phyloP scores from a whole-genome alignment of 2,329 filamentous ascomycete species.

The Pseudocercospora fuligena region DNA sequence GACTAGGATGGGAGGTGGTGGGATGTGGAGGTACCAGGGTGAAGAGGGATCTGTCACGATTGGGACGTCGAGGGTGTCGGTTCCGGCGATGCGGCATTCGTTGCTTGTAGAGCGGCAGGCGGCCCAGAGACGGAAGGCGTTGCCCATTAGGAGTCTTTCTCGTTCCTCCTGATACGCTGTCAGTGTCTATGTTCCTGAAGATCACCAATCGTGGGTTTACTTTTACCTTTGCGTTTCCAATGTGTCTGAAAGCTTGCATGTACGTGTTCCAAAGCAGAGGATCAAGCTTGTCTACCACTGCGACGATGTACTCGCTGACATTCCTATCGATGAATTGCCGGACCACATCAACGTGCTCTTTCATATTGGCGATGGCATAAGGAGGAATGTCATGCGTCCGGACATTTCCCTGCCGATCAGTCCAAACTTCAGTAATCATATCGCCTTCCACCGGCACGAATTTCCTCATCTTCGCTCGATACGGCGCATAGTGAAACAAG shows the following conservation, averaged over 20 bases:
- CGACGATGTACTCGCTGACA: not conserved
- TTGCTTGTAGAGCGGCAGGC: not conserved
- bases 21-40: slow-evolving; percentile 9
- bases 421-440: not conserved
- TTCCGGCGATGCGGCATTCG: not conserved
- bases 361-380: not conserved
- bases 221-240: not conserved
- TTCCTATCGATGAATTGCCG: not conserved
- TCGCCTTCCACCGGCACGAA: not conserved
- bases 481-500: not conserved
- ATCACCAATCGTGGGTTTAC: not conserved
- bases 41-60: slow-evolving; percentile 3
- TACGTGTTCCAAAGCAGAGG: not conserved
- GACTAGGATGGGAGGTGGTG: slow-evolving; percentile 3
- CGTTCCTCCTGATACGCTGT: not conserved
- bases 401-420: not conserved
- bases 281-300: not conserved
- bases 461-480: not conserved
- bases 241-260: not conserved
- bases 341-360: not conserved
- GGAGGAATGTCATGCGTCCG: not conserved
- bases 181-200: not conserved
- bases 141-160: not conserved
- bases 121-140: not conserved
- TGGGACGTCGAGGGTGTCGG: not conserved